Percentiles rank a stretch among this genome's conserved stretches.
Evolutionary conservation across 2,329 filamentous ascomycete genomes (phyloP).

Genomic region (Dothidotthia symphoricarpi): DNA sequence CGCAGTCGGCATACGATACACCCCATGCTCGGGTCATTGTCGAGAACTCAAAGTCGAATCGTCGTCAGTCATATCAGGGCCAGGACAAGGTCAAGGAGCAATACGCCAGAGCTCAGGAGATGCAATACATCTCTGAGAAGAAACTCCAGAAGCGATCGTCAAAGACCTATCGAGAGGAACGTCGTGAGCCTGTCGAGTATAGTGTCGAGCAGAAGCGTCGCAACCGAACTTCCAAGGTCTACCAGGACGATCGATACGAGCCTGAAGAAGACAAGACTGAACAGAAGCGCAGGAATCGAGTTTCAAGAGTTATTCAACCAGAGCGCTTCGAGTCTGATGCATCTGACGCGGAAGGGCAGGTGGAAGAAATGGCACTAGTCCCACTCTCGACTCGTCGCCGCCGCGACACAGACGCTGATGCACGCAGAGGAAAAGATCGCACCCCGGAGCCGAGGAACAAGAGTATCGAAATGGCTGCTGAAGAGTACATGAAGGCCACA

Average conservation of each 20-base stretch:
- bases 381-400: constrained; percentile 16
- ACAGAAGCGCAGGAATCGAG: constrained; percentile 7
- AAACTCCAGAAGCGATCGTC: not conserved
- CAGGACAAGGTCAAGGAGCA: constrained; percentile 23
- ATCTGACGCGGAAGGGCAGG: constrained; percentile 10
- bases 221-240: constrained; percentile 15
- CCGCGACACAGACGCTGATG: constrained; percentile 23
- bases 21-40: constrained; percentile 27
- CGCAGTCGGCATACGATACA: constrained; percentile 30
- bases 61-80: constrained; percentile 31
- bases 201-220: constrained; percentile 12
- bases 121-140: not conserved
- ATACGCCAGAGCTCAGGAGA: constrained; percentile 1
- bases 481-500: constrained; percentile 32
- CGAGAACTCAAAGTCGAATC: constrained; percentile 22
- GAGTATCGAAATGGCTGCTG: constrained; percentile 16
- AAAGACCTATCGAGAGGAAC: not conserved
- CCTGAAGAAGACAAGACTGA: constrained; percentile 12
- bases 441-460: constrained; percentile 17
- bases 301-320: constrained; percentile 5
- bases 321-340: constrained; percentile 6
- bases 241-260: constrained; percentile 10
- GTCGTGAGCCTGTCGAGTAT: constrained; percentile 2
- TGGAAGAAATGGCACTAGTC: constrained; percentile 6
- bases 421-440: constrained; percentile 20